Conservation (phyloP, 2,329 filamentous ascomycete species). For the Fusarium secorum region DNA sequence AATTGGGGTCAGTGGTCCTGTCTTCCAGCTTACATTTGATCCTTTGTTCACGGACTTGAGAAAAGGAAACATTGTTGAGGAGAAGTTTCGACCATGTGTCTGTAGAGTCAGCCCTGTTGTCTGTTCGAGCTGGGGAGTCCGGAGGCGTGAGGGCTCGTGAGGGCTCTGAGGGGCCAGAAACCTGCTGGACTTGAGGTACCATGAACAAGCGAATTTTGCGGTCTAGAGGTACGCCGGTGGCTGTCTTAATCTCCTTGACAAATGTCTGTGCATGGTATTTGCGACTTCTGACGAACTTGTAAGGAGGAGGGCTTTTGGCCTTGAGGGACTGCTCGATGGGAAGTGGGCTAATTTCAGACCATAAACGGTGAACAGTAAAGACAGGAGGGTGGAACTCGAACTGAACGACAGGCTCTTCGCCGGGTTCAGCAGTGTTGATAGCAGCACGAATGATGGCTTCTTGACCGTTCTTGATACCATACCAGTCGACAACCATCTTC, state of each 20-base stretch:
- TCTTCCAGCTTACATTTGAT: constrained; percentile 56
- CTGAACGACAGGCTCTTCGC: constrained; percentile 69
- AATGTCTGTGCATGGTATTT: constrained; percentile 77
- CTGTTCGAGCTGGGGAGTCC: constrained; percentile 49
- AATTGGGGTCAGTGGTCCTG: constrained; percentile 75
- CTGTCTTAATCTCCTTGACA: constrained; percentile 74
- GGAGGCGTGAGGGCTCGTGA: constrained; percentile 50
- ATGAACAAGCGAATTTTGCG: constrained; percentile 83
- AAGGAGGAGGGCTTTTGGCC: constrained; percentile 67
- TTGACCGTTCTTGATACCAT: constrained; percentile 75
- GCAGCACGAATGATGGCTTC: constrained; percentile 77
- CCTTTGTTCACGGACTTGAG: constrained; percentile 41
- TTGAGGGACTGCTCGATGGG: constrained; percentile 66
- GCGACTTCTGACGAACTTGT: constrained; percentile 74
- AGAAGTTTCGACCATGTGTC: constrained; percentile 54
- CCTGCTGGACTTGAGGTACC: constrained; percentile 57
- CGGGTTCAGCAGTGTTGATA: constrained; percentile 74
- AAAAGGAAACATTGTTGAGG: constrained; percentile 63
- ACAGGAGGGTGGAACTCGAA: constrained; percentile 88
- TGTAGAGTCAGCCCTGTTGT: constrained; percentile 33
- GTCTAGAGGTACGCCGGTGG: constrained; percentile 70
- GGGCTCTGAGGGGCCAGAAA: constrained; percentile 46
- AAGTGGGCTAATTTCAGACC: constrained; percentile 65
- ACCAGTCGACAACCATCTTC: constrained; percentile 82
- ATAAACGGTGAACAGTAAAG: constrained; percentile 84